Base-by-base conservation (phyloP, 1,284 basidiomycete species). In the Wallemia mellicola region DNA sequence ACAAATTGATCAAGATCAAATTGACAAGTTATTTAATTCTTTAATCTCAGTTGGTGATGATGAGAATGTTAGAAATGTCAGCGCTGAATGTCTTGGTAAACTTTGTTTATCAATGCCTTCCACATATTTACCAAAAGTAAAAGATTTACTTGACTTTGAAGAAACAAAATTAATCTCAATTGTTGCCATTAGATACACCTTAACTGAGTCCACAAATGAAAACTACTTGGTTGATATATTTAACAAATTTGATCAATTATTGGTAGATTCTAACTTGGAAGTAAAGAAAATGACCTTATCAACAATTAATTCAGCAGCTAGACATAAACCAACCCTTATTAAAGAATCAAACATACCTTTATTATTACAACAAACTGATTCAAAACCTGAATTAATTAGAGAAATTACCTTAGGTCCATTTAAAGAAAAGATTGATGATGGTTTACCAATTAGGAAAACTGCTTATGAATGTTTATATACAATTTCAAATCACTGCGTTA, bases 391-490 rank as follows among this genome's bases (percentile, higher is more conserved):
- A 32, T 78, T 95, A 60, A 82, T 95, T 65, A 79, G 86, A 28
- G 86, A 83, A 3, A 89, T 98, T 7, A 82, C 86, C 67, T 96
- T 98, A 94, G 94, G 94, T 17, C 94, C 94, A 0, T 99, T 89
- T 82, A 89, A 84, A 59, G 87, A 92, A 70, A 86, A 83, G 67
- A 84, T 88, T 30, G 88, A 94, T 66, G 87, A 92, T 64, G 88
- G 89, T 59, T 74, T 94, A 11, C 88, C 94, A 63, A 79, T 86
- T n/a, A 80, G 86, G 60, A 89, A 92, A 75, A 91, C 86, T 0
- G 92, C 92, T 1, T 96, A 86, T 71, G 92, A 98, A 71, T 92
- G 91, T 2, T 86, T 98, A 76, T 92, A 92, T 68, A 95, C 91
- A 19, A 72, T 96, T 62, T 85, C 86, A 64, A 65, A 94, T 66